These are phyloP conservation scores for Colletotrichum siamense DNA, from an alignment of 2,329 filamentous ascomycete genomes.

Conservation along the genomic window DNA sequence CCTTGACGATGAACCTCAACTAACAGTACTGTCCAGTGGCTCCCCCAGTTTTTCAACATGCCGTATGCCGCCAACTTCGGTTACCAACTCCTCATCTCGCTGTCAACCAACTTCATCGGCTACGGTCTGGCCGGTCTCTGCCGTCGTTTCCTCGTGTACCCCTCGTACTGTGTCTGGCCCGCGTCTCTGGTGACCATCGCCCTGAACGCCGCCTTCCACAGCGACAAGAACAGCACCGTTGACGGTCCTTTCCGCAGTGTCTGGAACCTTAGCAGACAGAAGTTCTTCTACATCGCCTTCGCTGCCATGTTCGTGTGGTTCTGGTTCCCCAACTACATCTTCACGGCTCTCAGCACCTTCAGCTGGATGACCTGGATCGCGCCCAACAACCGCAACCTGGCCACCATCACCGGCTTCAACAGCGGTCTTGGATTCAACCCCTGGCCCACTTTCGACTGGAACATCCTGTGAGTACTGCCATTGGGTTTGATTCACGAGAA, in stretches of 20 bases:
- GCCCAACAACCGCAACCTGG: conserved; percentile 35
- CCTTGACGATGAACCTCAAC: neutral
- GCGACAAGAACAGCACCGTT: conserved; percentile 31
- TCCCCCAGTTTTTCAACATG: conserved; percentile 49
- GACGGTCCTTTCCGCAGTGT: conserved; percentile 36
- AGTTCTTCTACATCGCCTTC: conserved; percentile 46
- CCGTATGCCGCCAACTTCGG: conserved; percentile 43
- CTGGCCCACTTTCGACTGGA: conserved; percentile 36
- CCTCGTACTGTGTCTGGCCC: conserved; percentile 53
- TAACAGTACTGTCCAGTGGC: neutral
- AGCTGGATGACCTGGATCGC: conserved; percentile 54
- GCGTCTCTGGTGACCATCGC: conserved; percentile 49
- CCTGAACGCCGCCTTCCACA: conserved; percentile 47
- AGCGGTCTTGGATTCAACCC: conserved; percentile 35
- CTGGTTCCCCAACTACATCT: conserved; percentile 54
- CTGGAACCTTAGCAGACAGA: conserved; percentile 41
- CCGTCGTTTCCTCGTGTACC: conserved; percentile 50
- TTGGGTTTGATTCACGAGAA: no score
- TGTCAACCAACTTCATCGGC: conserved; percentile 54
- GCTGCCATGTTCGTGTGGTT: conserved; percentile 52
- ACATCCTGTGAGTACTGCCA: conserved; percentile 18
- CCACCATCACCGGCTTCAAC: conserved; percentile 31
- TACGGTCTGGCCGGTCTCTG: conserved; percentile 50
- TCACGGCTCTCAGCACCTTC: conserved; percentile 46
- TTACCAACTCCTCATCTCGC: conserved; percentile 49